Evolutionary conservation across 768 basidiomycete species (phyloP).

Genomic region (Omphalotus guepiniiformis): DNA sequence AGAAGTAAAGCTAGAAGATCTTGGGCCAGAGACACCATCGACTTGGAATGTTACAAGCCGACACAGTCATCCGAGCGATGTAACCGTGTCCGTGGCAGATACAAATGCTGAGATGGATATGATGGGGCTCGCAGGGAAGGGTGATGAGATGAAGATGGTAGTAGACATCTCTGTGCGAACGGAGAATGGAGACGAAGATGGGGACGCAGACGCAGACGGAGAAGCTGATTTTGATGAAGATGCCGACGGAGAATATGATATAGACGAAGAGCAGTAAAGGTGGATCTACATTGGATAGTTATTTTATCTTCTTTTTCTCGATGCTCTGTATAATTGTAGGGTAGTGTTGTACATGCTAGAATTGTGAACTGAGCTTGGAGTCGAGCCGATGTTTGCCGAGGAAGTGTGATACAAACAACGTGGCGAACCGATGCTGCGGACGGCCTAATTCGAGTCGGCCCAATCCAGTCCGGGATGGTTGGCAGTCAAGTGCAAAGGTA

Average conservation of each 20-base stretch:
- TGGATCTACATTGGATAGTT: constrained; percentile 1
- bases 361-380: constrained; percentile 4
- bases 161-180: background rate
- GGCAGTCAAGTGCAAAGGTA: constrained; percentile 8
- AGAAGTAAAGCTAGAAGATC: constrained; percentile 4
- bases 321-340: background rate
- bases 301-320: background rate
- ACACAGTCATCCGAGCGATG: constrained; percentile 57
- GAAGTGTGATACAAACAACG: background rate
- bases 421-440: constrained; percentile 11
- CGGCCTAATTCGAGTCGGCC: constrained; percentile 7
- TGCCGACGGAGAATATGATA: constrained; percentile 33
- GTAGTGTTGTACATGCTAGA: constrained; percentile 4
- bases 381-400: constrained; percentile 5
- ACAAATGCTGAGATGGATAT: constrained; percentile 21
- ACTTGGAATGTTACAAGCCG: constrained; percentile 37
- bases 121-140: constrained; percentile 16
- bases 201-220: constrained; percentile 25
- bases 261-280: constrained; percentile 26
- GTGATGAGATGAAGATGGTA: constrained; percentile 5
- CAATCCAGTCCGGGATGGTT: constrained; percentile 7
- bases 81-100: constrained; percentile 42
- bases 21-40: constrained; percentile 21
- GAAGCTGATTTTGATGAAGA: constrained; percentile 37
- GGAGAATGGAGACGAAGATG: constrained; percentile 19